Evolutionary conservation across 805 yeast genomes (phyloP), one percentile per base, ranked within the genome.

Genomic region (Ogataea siamensis): DNA sequence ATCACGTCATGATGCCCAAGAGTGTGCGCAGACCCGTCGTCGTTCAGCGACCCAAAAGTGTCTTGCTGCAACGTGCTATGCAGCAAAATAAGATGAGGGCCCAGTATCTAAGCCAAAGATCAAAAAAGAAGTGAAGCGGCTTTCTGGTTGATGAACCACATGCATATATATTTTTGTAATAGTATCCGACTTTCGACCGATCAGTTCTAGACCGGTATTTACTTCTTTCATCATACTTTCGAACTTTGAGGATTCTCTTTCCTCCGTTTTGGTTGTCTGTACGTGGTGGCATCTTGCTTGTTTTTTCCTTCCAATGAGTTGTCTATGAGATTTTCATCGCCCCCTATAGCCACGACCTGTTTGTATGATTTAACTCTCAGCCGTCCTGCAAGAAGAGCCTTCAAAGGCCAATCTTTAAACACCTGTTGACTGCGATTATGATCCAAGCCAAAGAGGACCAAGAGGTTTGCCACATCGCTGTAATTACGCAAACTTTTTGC

Each of bases 281-380:
- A 37, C 6, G 40, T 20, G 11, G 18, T 12, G 2, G 40, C 40
- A 18, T 37, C 40, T 22, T 37, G 40, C 7, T 37, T 40, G 34
- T 43, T 43, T 15, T 51, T 56, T 7, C 31, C 37, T 34, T 56
- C 62, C 22, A 48, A 28, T 2, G 44, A 32, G 39, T 59, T 58
- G 32, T 54, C 64, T 7, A 59, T 27, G 14, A 59, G 32, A 10
- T 47, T 46, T 8, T 46, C 54, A 29, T 71, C 74, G 8, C 81
- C 88, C 17, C 78, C 81, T 2, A 76, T 58, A 36, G 65, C 68
- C 3, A 83, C 65, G 0, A 85, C 80, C 57, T 89, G 96, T 54
- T 88, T 89, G 54, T 83, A 82, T 43, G 89, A 78, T 51, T 77
- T 76, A 19, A 72, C 64, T 45, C 96, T 72, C 50, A 89, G 64